These are phyloP conservation scores for Pterocarpus santalinus DNA, from an alignment of 306 rosid genomes.

Conservation along the genomic window DNA sequence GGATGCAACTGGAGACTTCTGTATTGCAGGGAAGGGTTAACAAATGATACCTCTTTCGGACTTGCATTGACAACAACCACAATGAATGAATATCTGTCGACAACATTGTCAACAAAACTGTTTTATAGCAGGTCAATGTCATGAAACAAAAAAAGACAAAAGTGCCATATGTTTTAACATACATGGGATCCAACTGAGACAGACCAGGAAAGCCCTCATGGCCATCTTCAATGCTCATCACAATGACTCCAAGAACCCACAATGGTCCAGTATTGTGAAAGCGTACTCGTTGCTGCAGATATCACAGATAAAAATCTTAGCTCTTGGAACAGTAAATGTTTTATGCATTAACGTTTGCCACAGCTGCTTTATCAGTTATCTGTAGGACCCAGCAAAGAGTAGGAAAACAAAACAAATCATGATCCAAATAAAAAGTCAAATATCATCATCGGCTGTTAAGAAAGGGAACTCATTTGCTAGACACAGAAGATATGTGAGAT, in stretches of 20 bases:
- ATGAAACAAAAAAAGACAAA: constrained; percentile 25
- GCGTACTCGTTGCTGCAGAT: constrained; percentile 67
- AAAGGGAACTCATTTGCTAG: background rate
- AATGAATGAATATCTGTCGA: constrained; percentile 74
- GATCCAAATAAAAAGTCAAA: constrained; percentile 8
- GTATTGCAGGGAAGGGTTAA: constrained; percentile 57
- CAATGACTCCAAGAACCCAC: constrained; percentile 71
- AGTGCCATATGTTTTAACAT: constrained; percentile 50
- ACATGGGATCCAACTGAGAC: constrained; percentile 90
- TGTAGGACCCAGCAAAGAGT: background rate
- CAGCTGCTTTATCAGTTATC: constrained; percentile 9
- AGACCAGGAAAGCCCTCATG: constrained; percentile 73
- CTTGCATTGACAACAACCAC: constrained; percentile 82
- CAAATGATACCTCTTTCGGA: constrained; percentile 75
- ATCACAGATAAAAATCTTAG: constrained; percentile 13
- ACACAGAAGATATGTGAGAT: constrained; percentile 6
- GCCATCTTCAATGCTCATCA: constrained; percentile 97
- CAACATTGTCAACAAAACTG: constrained; percentile 41
- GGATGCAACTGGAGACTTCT: constrained; percentile 85
- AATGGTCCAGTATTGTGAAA: constrained; percentile 86
- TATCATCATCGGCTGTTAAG: constrained; percentile 13
- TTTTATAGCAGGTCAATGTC: constrained; percentile 8
- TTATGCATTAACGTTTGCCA: constrained; percentile 21
- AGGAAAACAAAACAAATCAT: constrained; percentile 28
- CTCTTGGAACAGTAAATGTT: constrained; percentile 15